Conservation (phyloP, 1,139 yeast genomes). For the Wickerhamomyces sp. region DNA sequence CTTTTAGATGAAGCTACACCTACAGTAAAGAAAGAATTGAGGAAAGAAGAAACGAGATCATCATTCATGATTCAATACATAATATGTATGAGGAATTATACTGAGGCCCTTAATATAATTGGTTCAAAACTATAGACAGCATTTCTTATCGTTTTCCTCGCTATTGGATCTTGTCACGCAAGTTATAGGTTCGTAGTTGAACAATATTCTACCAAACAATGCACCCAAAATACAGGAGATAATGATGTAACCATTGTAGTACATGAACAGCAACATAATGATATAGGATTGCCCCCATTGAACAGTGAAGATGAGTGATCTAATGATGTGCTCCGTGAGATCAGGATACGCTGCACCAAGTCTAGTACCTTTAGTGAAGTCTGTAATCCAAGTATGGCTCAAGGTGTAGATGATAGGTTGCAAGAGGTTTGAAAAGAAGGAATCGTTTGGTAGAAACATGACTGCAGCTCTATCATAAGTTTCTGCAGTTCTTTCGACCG, state of each 20-base stretch:
- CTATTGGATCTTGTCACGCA: constrained; percentile 28
- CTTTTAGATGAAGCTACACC: too few relatives aligned
- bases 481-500: background rate
- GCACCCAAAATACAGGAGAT: constrained; percentile 63
- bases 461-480: constrained; percentile 2
- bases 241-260: constrained; percentile 65
- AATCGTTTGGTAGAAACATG: constrained; percentile 5
- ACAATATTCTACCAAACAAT: constrained; percentile 50
- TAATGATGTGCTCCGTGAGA: constrained; percentile 44
- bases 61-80: too few relatives aligned
- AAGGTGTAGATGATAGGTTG: constrained; percentile 31
- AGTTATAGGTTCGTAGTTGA: constrained; percentile 41
- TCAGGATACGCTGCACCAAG: constrained; percentile 32
- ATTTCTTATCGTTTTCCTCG: constrained; percentile 25
- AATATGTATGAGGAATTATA: background rate
- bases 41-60: too few relatives aligned
- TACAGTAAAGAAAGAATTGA: too few relatives aligned
- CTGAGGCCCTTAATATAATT: background rate
- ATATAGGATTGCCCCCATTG: constrained; percentile 63
- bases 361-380: constrained; percentile 14
- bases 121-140: constrained; percentile 21
- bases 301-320: constrained; percentile 45
- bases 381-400: constrained; percentile 40
- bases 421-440: constrained; percentile 8
- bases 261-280: constrained; percentile 69